Conservation (phyloP, 257 asterid genomes). For the Datura wrightii region DNA sequence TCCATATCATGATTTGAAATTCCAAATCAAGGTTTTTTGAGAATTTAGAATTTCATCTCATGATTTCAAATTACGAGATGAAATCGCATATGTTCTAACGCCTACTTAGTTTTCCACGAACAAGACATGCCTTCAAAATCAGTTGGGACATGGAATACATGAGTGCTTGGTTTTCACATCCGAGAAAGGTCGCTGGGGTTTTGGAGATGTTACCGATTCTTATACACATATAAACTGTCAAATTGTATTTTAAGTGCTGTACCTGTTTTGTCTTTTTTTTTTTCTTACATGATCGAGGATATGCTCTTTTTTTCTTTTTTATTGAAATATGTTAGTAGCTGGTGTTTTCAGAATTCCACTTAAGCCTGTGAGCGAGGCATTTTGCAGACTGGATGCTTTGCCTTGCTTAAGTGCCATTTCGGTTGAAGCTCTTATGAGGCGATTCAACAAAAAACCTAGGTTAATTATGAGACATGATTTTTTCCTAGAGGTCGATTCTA, state of each 20-base stretch:
- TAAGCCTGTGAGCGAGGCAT: not conserved
- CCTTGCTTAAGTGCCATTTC: not conserved
- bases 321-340: not conserved
- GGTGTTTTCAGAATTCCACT: not conserved
- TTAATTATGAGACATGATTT: not conserved
- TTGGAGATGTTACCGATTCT: not conserved
- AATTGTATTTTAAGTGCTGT: not conserved
- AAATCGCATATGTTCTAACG: no score
- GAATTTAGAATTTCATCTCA: no score
- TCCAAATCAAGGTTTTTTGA: no score
- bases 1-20: no score
- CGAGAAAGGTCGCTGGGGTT: not conserved
- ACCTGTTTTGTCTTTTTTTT: not conserved
- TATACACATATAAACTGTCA: not conserved
- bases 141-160: not conserved
- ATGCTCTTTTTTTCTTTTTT: not conserved
- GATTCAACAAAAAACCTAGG: not conserved
- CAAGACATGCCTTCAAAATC: not conserved
- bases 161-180: not conserved
- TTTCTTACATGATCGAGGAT: not conserved
- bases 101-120: not conserved
- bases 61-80: no score
- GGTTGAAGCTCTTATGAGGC: not conserved
- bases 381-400: not conserved
- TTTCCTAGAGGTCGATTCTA: not conserved